Base-by-base conservation (phyloP, 208 protist species). In the Leptomonas pyrrhocoris region DNA sequence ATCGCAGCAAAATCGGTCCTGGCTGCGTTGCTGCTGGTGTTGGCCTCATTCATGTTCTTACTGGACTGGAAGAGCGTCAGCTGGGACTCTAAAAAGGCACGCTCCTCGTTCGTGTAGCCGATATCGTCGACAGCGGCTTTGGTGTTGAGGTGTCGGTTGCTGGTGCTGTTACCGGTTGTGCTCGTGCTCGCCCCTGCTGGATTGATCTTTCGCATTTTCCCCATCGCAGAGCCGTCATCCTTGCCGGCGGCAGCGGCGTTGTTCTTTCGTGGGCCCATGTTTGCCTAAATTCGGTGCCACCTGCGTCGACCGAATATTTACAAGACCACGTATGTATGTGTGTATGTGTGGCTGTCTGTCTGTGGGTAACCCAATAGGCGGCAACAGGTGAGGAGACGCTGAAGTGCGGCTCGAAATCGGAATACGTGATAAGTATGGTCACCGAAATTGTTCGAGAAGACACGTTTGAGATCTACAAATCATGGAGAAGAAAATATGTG, bases 81-180 rank as follows among this genome's bases (percentile, higher is more conserved):
- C 54, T 74, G 66, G 1, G 68, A 65, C 42, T 69, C 60, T 2
- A 81, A 50, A 30, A 76, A 81, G 28, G 38, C 21, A 38, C 48
- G 51, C 42, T 80, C 74, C 40, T 80, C 68, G n/a, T 19, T 51
- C 9, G 77, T 69, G 70, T 68, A 81, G 62, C 60, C 53, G 59
- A 72, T 12, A 15, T 56, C 50, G n/a, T n/a, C 42, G 12, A 38
- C 63, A 21, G 65, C 43, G 23, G 6, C 23, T 5, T 34, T 46
- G 9, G 40, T 65, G 55, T 46, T 19, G 25, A 8, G 46, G 7
- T 42, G 34, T 28, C n/a, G 50, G 67, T 21, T 62, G 63, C n/a
- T 51, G 42, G 0, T 51, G 40, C 21, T 63, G 38, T 50, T 43
- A 13, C 55, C 49, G 28, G 7, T 34, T 23, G 48, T 49, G 58